Percentiles rank a stretch among this genome's conserved stretches.
Conservation (phyloP, 768 basidiomycete species). For the Tremella yokohamensis region DNA sequence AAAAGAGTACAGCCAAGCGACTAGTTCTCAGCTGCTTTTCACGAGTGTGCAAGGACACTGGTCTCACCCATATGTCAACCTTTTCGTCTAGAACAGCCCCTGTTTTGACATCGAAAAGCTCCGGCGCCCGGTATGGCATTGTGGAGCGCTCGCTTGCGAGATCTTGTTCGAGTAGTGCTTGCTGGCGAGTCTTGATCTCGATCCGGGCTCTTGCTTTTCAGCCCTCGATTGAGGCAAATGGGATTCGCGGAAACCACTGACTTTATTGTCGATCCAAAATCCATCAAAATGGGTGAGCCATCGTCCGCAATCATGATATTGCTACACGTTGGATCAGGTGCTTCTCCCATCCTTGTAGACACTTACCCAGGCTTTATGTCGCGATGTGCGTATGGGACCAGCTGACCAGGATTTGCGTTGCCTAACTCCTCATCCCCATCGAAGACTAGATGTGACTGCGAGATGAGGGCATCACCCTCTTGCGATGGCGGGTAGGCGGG, state of each 20-base stretch:
- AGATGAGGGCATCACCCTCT: conserved; percentile 67
- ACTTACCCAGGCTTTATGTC: conserved; percentile 93
- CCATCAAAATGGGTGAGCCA: conserved; percentile 87
- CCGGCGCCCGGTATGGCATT: conserved; percentile 97
- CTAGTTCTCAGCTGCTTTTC: conserved; percentile 55
- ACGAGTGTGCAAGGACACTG: neutral
- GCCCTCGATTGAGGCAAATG: neutral
- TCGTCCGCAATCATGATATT: conserved; percentile 98
- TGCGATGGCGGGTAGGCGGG: conserved; percentile 44
- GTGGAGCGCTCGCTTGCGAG: conserved; percentile 96
- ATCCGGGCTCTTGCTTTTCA: conserved; percentile 62
- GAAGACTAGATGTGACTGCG: conserved; percentile 66
- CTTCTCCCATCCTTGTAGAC: neutral
- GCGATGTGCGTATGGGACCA: conserved; percentile 89
- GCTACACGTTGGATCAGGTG: conserved; percentile 52
- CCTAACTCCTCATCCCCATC: conserved; percentile 73
- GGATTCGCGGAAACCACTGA: conserved; percentile 13
- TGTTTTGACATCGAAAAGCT: conserved; percentile 95
- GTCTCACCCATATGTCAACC: conserved; percentile 91
- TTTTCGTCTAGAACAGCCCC: conserved; percentile 82
- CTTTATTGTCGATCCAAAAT: conserved; percentile 87
- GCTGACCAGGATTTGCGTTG: conserved; percentile 52
- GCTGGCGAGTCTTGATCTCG: conserved; percentile 71
- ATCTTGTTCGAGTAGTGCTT: conserved; percentile 88
- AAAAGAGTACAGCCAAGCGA: conserved; percentile 93